Evolutionary conservation across 208 protist species (phyloP).

Genomic region (Angomonas ambiguus): DNA sequence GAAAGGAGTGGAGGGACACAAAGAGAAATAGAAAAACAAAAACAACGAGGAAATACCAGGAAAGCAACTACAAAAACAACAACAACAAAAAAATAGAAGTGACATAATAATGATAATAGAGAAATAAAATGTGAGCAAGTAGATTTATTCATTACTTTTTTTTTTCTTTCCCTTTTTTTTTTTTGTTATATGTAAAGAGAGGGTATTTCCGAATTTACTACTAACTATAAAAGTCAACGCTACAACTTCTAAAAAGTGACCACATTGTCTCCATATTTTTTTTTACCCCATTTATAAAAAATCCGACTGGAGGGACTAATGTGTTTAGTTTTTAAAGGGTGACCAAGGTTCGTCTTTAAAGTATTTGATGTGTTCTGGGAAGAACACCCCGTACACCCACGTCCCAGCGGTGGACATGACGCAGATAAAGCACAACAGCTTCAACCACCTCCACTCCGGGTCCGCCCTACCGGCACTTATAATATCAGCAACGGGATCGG

Average conservation of each 20-base stretch:
- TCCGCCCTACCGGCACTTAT: constrained; percentile 51
- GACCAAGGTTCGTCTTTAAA: constrained; percentile 90
- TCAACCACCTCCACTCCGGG: constrained; percentile 81
- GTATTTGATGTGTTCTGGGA: constrained; percentile 70
- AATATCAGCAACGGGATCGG: constrained; percentile 47
- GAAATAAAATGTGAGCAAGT: not conserved
- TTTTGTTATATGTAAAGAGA: not conserved
- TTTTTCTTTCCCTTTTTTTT: not conserved
- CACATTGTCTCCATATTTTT: not conserved
- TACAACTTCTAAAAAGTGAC: too few relatives aligned
- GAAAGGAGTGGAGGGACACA: not conserved
- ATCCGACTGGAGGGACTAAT: too few relatives aligned
- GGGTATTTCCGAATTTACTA: not conserved
- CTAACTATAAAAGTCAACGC: too few relatives aligned
- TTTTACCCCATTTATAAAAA: not conserved
- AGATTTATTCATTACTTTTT: not conserved
- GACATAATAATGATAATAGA: not conserved
- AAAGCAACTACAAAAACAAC: not conserved
- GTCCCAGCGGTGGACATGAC: constrained; percentile 62
- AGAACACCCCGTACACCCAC: constrained; percentile 64
- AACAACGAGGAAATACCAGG: not conserved
- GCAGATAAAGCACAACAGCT: constrained; percentile 78
- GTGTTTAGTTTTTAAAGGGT: constrained; percentile 26
- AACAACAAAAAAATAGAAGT: not conserved
- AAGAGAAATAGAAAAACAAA: not conserved